Evolutionary conservation across 2,329 filamentous ascomycete genomes (phyloP), one percentile per base, ranked within the genome.

Genomic region (Aspergillus ochraceus): DNA sequence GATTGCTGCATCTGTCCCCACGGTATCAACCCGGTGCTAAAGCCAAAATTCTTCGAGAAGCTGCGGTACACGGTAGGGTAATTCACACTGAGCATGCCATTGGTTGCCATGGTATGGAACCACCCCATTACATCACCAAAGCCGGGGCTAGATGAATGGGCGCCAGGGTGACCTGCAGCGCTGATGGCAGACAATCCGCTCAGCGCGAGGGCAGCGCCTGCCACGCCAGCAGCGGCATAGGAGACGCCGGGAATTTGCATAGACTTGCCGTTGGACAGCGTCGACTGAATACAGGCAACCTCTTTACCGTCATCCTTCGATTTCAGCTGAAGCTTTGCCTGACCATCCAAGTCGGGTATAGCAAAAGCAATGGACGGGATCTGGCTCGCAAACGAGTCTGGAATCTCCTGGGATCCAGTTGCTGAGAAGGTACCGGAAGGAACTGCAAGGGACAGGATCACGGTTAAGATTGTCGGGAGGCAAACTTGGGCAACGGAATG

Each of bases 21-120:
- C 6, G 90, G 86, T 58, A 98, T 83, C 59, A 98, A 79, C 54
- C 92, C 92, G 29, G 89, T 90, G 64, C 91, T 94, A 81, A 97
- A 98, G 51, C 83, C 93, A 75, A 99, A 98, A 79, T 98, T 98
- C 79, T 91, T 91, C 63, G 90, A 81, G 77, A 97, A 99, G 74
- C 88, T 94, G 67, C 88, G 87, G 79, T 98, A 98, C 42, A 98
- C 87, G 39, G 86, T 82, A 4, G 95, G 95, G 67, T 97, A 92
- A 68, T 88, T 86, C 68, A 96, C 93, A 60, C 91, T 96, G 74
- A 97, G 83, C 95, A 98, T 98, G 65, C 95, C 93, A 76, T 95
- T 97, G 81, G 95, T 90, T 29, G 95, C 92, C 83, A 98, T 90
- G 53, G 90, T 89, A 77, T 98, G 93, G 76, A 98, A 97, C 86